Evolutionary conservation across 139 green algal species (phyloP).

Genomic region (Gonium pectorale): DNA sequence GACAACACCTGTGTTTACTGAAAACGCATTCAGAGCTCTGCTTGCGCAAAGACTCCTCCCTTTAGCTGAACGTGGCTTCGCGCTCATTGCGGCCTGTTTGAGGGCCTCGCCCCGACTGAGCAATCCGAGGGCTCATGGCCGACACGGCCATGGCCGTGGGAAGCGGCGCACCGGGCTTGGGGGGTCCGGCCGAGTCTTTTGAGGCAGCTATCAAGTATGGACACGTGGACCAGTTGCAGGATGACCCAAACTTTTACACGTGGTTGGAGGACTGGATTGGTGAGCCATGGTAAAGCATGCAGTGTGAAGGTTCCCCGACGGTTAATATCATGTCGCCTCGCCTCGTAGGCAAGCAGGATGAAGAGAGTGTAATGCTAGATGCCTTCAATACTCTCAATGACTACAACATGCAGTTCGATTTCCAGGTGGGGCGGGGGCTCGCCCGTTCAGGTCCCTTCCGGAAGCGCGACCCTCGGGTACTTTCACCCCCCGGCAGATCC

Average conservation of each 20-base stretch:
- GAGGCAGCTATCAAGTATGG: slow-evolving; percentile 1
- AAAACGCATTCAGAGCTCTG: too few species aligned
- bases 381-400: slow-evolving; percentile 11
- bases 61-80: too few species aligned
- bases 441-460: too few species aligned
- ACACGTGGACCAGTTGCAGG: slow-evolving; percentile 9
- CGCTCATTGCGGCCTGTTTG: too few species aligned
- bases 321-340: neutral
- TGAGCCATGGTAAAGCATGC: neutral
- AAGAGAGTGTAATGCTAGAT: slow-evolving; percentile 10
- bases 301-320: neutral
- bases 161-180: too few species aligned
- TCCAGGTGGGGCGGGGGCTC: neutral
- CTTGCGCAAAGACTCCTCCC: too few species aligned
- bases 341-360: slow-evolving; percentile 25
- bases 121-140: too few species aligned
- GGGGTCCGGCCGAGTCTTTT: too few species aligned
- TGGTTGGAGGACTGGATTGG: slow-evolving; percentile 25
- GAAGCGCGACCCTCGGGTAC: too few species aligned
- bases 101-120: too few species aligned
- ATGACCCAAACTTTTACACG: slow-evolving; percentile 35
- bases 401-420: slow-evolving; percentile 20
- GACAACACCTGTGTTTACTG: too few species aligned
- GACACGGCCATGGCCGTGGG: slow-evolving; percentile 22
- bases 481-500: too few species aligned